Percentiles rank a stretch among this genome's conserved stretches.
These are phyloP conservation scores for Tylopilus cervinicoccineus DNA, from an alignment of 768 basidiomycete genomes.

Conservation along the genomic window DNA sequence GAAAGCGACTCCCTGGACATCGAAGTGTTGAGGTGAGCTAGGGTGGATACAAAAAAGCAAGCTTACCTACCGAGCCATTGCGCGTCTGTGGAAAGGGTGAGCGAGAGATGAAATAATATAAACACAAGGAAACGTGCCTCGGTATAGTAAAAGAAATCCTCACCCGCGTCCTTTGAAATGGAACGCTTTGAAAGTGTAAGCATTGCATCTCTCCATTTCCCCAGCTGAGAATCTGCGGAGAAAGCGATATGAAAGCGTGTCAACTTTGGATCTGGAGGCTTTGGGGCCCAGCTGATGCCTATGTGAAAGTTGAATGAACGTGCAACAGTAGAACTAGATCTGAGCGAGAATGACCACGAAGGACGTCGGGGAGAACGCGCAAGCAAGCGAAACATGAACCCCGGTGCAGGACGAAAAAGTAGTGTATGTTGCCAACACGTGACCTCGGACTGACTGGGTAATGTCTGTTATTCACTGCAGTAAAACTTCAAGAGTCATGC, in stretches of 20 bases:
- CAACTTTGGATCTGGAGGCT: slow-evolving; percentile 46
- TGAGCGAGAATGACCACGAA: slow-evolving; percentile 5
- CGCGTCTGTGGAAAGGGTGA: slow-evolving; percentile 53
- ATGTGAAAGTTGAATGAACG: slow-evolving; percentile 70
- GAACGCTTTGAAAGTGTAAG: slow-evolving; percentile 44
- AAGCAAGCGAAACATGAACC: slow-evolving; percentile 14
- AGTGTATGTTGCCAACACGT: slow-evolving; percentile 13
- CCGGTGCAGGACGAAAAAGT: background rate
- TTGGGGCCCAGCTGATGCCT: slow-evolving; percentile 75
- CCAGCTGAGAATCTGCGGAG: slow-evolving; percentile 52
- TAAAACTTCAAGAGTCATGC: too few species aligned
- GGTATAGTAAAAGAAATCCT: slow-evolving; percentile 66
- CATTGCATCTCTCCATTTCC: slow-evolving; percentile 65
- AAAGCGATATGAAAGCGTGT: slow-evolving; percentile 45
- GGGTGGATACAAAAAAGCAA: slow-evolving; percentile 4
- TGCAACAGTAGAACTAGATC: slow-evolving; percentile 25
- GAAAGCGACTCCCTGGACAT: slow-evolving; percentile 63
- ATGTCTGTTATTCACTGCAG: too few species aligned
- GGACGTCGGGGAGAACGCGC: background rate
- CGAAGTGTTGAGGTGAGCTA: slow-evolving; percentile 20
- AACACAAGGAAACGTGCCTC: slow-evolving; percentile 43
- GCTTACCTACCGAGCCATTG: slow-evolving; percentile 64
- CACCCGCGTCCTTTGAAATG: slow-evolving; percentile 43
- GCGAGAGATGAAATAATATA: background rate
- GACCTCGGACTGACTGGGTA: slow-evolving; percentile 1